Evolutionary conservation across 805 yeast genomes (phyloP), one percentile per base, ranked within the genome.

Genomic region (Groenewaldozyma salmanticensis): DNA sequence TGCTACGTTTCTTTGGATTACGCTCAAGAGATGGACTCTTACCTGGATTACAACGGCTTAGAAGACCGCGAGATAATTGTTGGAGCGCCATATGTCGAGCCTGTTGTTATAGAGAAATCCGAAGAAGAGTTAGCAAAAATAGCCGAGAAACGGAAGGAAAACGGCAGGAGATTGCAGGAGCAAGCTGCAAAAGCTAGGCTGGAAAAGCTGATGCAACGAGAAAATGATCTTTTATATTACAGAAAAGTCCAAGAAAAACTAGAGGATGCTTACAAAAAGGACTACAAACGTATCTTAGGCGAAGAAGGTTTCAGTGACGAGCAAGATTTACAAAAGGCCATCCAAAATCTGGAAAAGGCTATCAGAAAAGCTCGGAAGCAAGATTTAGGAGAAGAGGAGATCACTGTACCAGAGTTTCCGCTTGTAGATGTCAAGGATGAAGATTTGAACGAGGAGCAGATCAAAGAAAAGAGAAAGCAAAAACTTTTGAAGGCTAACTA

Each of bases 401-500:
- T 65, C 16, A 68, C 63, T 21, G 72, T 65, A 35, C 85, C 84
- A 1, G 65, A 72, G 18, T 79, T 77, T 55, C 87, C 94, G 18
- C 65, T 92, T 44, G 72, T 85, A 0, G 94, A 84, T 19, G 67
- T 77, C 4, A 90, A 96, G 0, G 97, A 92, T 59, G 87, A 78
- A 24, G 80, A 88, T 46, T 68, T 92, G 29, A 70, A 72, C 31
- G 86, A 81, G 31, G 94, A 83, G 4, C 82, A 83, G 53, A 64
- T 87, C 34, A 84, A 81, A 52, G 96, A 87, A 55, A 92, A 92
- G 61, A 71, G 95, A 38, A 77, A 77, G 43, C 97, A 92, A 61
- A 71, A 75, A 50, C 69, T 92, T 22, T 66, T 83, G 63, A 85
- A 86, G 53, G 90, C 94, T 4, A 86, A 84, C 52, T 78, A 74